Percentiles rank a stretch among this genome's conserved stretches.
Evolutionary conservation across 345 rosid genomes (phyloP).

Genomic region (Eucalyptus camaldulensis): DNA sequence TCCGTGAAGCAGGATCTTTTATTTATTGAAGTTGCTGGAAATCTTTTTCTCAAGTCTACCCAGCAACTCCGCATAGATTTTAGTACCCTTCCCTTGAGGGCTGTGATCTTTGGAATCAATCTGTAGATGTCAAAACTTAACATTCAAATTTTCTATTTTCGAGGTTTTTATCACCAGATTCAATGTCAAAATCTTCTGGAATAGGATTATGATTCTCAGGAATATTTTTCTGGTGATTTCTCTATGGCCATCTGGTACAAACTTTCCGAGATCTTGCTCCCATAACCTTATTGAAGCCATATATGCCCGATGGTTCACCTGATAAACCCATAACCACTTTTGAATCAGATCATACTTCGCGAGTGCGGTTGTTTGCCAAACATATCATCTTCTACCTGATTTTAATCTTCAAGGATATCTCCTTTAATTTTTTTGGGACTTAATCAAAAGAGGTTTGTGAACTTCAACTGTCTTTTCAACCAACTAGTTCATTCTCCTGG

Average conservation of each 20-base stretch:
- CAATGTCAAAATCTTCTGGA: too few relatives aligned
- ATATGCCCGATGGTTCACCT: neutral
- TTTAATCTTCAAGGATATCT: neutral
- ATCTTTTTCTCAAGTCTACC: neutral
- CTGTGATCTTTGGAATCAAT: neutral
- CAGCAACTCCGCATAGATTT: neutral
- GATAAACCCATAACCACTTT: neutral
- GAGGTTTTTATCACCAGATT: too few relatives aligned
- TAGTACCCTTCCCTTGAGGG: neutral
- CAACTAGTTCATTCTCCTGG: neutral
- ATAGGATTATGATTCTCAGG: too few relatives aligned
- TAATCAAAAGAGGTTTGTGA: neutral
- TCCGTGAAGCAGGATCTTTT: too few relatives aligned
- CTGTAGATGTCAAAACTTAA: accelerated
- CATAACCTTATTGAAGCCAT: neutral
- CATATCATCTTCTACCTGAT: neutral
- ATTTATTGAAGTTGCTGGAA: too few relatives aligned
- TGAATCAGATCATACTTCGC: neutral
- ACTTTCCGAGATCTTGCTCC: too few relatives aligned
- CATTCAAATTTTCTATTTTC: too few relatives aligned
- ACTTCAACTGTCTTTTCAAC: neutral
- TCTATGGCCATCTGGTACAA: too few relatives aligned
- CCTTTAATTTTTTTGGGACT: neutral
- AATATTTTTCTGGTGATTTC: too few relatives aligned
- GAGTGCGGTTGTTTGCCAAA: neutral